phyloP scores from a whole-genome alignment of 192 early-diverging fungal species.

The Chytriomyces hyalinus region DNA sequence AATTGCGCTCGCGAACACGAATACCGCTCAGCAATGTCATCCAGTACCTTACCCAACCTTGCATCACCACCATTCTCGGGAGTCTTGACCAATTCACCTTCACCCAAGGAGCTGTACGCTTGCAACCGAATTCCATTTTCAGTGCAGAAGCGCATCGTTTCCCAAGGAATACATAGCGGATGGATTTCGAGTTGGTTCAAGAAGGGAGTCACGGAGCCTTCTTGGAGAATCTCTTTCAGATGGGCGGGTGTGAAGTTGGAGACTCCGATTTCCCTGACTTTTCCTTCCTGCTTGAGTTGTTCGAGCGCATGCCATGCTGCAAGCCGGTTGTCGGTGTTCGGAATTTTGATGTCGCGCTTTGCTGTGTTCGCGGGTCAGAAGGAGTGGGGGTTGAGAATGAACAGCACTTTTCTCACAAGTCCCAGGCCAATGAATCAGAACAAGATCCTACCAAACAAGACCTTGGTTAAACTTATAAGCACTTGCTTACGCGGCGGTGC shows the following conservation, averaged over 20 bases:
- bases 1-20: constrained; percentile 43
- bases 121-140: constrained; percentile 34
- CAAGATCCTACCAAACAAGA: constrained; percentile 21
- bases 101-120: constrained; percentile 48
- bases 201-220: constrained; percentile 21
- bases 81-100: constrained; percentile 39
- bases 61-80: background rate
- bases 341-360: constrained; percentile 17
- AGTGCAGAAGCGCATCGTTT: constrained; percentile 27
- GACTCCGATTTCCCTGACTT: constrained; percentile 70
- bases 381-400: background rate
- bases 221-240: constrained; percentile 57
- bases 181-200: constrained; percentile 50
- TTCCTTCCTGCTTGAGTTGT: constrained; percentile 38
- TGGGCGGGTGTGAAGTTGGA: constrained; percentile 67
- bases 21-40: constrained; percentile 8
- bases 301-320: constrained; percentile 50
- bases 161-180: constrained; percentile 32
- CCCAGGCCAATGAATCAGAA: constrained; percentile 49
- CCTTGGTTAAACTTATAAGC: background rate
- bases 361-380: constrained; percentile 8
- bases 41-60: background rate
- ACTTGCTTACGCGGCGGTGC: background rate
- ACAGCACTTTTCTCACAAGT: constrained; percentile 2
- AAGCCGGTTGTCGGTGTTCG: constrained; percentile 28